A percentile compares a stretch with the other conserved stretches of the same genome.
Evolutionary conservation across 1,139 yeast genomes (phyloP).

Genomic region (Candida tetrigidarum): DNA sequence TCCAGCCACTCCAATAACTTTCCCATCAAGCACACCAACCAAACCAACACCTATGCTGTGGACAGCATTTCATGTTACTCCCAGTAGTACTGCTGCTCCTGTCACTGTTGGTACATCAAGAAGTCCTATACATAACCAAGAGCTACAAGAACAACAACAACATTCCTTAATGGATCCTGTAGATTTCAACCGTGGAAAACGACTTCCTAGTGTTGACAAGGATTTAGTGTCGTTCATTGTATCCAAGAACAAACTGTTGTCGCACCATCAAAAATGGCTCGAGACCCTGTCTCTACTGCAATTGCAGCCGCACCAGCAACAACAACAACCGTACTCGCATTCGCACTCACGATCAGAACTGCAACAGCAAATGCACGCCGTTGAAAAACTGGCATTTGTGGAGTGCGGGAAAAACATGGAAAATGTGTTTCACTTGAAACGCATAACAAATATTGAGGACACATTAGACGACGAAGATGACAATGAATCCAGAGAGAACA

Average conservation of each 20-base stretch:
- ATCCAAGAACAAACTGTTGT: slow-evolving; percentile 6
- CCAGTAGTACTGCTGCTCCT: neutral
- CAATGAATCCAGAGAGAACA: slow-evolving; percentile 2
- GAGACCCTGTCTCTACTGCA: neutral
- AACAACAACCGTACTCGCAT: neutral
- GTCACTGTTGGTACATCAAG: neutral
- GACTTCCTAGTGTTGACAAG: neutral
- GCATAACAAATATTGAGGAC: slow-evolving; percentile 10
- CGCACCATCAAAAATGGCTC: slow-evolving; percentile 4
- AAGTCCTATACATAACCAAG: neutral
- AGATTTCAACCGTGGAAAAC: neutral
- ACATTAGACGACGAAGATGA: slow-evolving; percentile 6
- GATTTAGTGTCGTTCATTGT: slow-evolving; percentile 6
- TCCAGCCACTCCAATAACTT: slow-evolving; percentile 1
- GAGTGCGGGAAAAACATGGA: neutral
- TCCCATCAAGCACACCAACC: neutral
- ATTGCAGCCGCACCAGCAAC: neutral
- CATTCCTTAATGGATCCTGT: neutral
- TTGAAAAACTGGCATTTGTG: too few relatives aligned
- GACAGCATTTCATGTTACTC: neutral
- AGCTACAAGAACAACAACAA: neutral
- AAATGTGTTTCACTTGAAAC: neutral
- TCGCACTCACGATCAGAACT: too few relatives aligned
- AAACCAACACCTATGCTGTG: too few relatives aligned
- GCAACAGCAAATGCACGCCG: too few relatives aligned